Base-by-base conservation (phyloP, 1,284 basidiomycete species). In the Leccinum pachyderme region DNA sequence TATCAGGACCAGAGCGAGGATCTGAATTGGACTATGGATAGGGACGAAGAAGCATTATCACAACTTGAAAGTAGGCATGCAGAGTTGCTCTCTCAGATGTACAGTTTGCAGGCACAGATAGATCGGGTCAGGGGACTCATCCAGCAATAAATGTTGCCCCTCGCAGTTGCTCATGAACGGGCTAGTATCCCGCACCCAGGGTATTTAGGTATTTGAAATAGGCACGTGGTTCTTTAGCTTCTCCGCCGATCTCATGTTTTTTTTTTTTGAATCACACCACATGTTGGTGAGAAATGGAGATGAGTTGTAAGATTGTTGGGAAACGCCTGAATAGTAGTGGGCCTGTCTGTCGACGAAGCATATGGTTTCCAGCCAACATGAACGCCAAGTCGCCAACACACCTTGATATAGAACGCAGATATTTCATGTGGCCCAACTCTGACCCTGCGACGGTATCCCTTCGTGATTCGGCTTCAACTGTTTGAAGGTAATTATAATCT, bases 11-110 rank as follows among this genome's bases (percentile, higher is more conserved):
- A 50, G 8, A 18, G 27, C 2, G 33, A 18, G 18, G 54, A 46
- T 33, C 45, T 22, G 56, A 47, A 48, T 37, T 49, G 22, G 55
- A 50, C 48, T 37, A 48, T 15, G 54, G 52, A 61, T 32, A 57
- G 43, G 4, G 43, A 44, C 5, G 43, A 69, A 25, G 58, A 64
- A 15, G 48, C 15, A 5, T 55, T 71, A n/a, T 58, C 61, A 41
- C 48, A 31, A 9, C 45, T 70, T 24, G 71, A 71, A 41, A 44
- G 52, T 32, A 70, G 67, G 35, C 66, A 71, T 28, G 52, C 57
- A 18, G 49, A 18, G 2, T 41, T 70, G 31, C 37, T 72, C 52
- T 60, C 60, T 13, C 60, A 56, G 50, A 55, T 70, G 57, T 52
- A 52, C 37, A 49, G 39, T 43, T 61, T 69, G 51, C 64, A 71